Percentiles rank a stretch among this genome's conserved stretches.
These are phyloP conservation scores for Tricholomella constricta DNA, from an alignment of 768 basidiomycete species.

Conservation along the genomic window DNA sequence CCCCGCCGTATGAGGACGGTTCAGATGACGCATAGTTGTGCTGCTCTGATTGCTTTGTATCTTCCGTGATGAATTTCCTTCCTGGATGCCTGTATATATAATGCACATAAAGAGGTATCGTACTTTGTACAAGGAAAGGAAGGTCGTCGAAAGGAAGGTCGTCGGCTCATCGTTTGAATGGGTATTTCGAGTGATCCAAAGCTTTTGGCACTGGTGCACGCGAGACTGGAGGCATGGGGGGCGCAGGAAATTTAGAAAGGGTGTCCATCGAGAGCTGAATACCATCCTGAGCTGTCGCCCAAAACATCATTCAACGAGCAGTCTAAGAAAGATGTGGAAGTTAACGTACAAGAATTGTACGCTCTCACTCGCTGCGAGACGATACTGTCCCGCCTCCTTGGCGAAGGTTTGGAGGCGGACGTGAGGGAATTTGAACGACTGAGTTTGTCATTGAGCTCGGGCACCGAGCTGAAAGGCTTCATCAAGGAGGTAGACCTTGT, in stretches of 20 bases:
- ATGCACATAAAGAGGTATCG: not conserved
- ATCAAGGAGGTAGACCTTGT: slow-evolving; percentile 10
- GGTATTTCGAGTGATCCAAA: slow-evolving; percentile 15
- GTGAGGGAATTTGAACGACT: slow-evolving; percentile 11
- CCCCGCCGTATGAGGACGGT: slow-evolving; percentile 20
- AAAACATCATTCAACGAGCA: not conserved
- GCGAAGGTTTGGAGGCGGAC: slow-evolving; percentile 8
- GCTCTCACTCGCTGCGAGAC: slow-evolving; percentile 37
- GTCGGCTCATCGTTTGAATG: slow-evolving; percentile 3
- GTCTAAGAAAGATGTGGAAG: not conserved
- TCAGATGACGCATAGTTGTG: slow-evolving; percentile 7
- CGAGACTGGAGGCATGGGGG: slow-evolving; percentile 30
- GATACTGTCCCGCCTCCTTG: slow-evolving; percentile 35
- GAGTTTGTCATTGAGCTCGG: slow-evolving; percentile 1
- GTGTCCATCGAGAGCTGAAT: slow-evolving; percentile 25
- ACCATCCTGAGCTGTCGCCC: slow-evolving; percentile 13
- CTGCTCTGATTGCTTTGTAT: not conserved
- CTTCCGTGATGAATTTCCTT: not conserved
- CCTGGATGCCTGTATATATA: not conserved
- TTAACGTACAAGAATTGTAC: slow-evolving; percentile 25
- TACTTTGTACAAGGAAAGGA: not conserved
- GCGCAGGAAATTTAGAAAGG: slow-evolving; percentile 39
- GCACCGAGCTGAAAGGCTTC: not conserved
- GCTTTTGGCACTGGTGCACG: slow-evolving; percentile 28
- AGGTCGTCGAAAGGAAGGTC: not conserved